These are phyloP conservation scores for Linum lewisii DNA, from an alignment of 345 rosid genomes.

Conservation along the genomic window DNA sequence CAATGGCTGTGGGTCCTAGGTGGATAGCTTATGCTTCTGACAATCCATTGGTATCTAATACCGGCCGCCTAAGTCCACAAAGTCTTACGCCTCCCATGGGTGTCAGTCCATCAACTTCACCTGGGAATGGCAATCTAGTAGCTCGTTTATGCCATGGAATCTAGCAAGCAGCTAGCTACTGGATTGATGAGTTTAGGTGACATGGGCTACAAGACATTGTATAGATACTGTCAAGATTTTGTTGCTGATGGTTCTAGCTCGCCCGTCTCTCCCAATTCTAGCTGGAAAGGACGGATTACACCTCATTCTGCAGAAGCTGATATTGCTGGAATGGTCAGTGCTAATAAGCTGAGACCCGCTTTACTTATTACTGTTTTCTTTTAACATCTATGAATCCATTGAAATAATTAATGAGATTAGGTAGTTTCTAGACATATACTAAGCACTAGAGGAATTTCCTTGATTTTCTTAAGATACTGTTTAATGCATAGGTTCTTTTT, in stretches of 20 bases:
- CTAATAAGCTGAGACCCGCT: slow-evolving; percentile 13
- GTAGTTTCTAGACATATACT: slow-evolving; percentile 4
- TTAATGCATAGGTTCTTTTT: not conserved
- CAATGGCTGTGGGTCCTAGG: slow-evolving; percentile 93
- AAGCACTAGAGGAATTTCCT: not conserved
- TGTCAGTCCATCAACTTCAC: slow-evolving; percentile 94
- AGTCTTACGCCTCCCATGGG: slow-evolving; percentile 85
- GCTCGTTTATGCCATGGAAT: slow-evolving; percentile 98
- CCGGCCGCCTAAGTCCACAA: slow-evolving; percentile 90
- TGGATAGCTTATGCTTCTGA: slow-evolving; percentile 97
- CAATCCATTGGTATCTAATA: slow-evolving; percentile 56
- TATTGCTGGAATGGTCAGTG: slow-evolving; percentile 82
- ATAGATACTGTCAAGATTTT: slow-evolving; percentile 80
- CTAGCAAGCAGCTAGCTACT: slow-evolving; percentile 79
- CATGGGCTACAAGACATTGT: slow-evolving; percentile 75
- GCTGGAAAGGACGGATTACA: slow-evolving; percentile 67
- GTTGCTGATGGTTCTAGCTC: slow-evolving; percentile 67
- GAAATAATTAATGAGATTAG: not conserved
- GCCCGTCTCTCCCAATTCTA: slow-evolving; percentile 61
- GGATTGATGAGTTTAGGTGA: slow-evolving; percentile 86
- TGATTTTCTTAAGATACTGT: not conserved
- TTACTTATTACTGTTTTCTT: not conserved
- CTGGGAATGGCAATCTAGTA: slow-evolving; percentile 70
- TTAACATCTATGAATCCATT: not conserved
- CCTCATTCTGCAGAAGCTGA: slow-evolving; percentile 65